phyloP scores from a whole-genome alignment of 768 basidiomycete genomes.

The Tricholoma flavovirens region DNA sequence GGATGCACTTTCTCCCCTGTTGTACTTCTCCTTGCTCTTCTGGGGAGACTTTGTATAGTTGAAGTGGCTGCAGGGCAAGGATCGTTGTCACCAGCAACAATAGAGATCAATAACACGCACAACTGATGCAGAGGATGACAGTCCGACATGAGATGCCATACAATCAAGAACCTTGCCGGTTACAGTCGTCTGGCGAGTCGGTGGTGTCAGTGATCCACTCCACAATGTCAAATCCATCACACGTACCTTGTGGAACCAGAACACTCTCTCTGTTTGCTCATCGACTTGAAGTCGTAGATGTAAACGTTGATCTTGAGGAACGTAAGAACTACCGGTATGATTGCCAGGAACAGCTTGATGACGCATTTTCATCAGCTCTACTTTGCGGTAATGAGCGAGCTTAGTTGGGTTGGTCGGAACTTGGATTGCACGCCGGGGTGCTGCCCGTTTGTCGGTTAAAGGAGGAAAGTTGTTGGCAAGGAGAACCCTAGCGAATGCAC shows the following conservation, averaged over 20 bases:
- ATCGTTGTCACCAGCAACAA: neutral
- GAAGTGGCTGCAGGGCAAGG: conserved; percentile 31
- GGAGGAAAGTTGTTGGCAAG: conserved; percentile 52
- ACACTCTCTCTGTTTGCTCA: conserved; percentile 33
- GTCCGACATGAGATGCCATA: conserved; percentile 32
- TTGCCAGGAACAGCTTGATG: conserved; percentile 63
- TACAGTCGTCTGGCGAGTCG: conserved; percentile 41
- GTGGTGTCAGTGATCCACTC: neutral
- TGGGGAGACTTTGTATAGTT: conserved; percentile 35
- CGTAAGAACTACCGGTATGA: conserved; percentile 42
- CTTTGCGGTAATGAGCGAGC: conserved; percentile 45
- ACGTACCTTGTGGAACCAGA: conserved; percentile 73
- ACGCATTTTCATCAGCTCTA: conserved; percentile 71
- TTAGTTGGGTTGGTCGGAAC: conserved; percentile 47
- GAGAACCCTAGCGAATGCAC: conserved; percentile 44
- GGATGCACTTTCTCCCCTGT: conserved; percentile 12
- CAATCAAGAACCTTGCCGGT: conserved; percentile 63
- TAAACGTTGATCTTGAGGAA: conserved; percentile 51
- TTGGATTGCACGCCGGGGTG: conserved; percentile 22
- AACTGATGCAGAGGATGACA: conserved; percentile 21
- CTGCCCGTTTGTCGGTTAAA: conserved; percentile 15
- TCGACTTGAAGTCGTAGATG: conserved; percentile 43
- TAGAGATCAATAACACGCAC: conserved; percentile 22
- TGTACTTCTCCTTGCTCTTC: too few species aligned
- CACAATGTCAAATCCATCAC: neutral